Conservation (phyloP, 2,329 filamentous ascomycete genomes). For the Aspergillus nomiae region DNA sequence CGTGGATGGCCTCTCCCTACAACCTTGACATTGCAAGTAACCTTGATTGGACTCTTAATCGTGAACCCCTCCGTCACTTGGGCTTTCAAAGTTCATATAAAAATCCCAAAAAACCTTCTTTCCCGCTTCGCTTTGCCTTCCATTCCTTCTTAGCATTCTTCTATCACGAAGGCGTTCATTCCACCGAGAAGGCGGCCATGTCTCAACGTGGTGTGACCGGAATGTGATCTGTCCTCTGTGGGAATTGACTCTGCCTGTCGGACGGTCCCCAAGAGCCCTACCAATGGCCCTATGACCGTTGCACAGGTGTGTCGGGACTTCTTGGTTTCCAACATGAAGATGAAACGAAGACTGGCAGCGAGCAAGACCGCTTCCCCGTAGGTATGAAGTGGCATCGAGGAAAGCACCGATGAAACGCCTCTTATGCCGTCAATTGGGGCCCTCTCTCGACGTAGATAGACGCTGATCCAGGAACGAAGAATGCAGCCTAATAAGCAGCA, state of each 20-base stretch:
- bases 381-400: not conserved
- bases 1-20: not conserved
- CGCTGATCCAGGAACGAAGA: not conserved
- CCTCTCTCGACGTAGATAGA: not conserved
- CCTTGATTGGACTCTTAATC: not conserved
- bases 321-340: slow-evolving; percentile 2
- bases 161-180: not conserved
- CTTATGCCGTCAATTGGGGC: not conserved
- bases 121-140: not conserved
- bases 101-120: not conserved
- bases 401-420: slow-evolving; percentile 2
- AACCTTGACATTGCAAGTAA: not conserved
- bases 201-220: slow-evolving; percentile 11
- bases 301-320: slow-evolving; percentile 13
- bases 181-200: not conserved
- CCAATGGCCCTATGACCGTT: slow-evolving; percentile 12
- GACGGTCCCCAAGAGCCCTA: not conserved
- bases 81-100: not conserved
- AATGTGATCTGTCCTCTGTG: slow-evolving; percentile 20
- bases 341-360: slow-evolving; percentile 4
- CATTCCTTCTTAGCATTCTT: slow-evolving; percentile 1
- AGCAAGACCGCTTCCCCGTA: not conserved
- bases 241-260: not conserved
- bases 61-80: not conserved
- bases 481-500: slow-evolving; percentile 1